Evolutionary conservation across 2,329 filamentous ascomycete genomes (phyloP), one percentile per base, ranked within the genome.

Genomic region (Pestalotiopsis sp.): DNA sequence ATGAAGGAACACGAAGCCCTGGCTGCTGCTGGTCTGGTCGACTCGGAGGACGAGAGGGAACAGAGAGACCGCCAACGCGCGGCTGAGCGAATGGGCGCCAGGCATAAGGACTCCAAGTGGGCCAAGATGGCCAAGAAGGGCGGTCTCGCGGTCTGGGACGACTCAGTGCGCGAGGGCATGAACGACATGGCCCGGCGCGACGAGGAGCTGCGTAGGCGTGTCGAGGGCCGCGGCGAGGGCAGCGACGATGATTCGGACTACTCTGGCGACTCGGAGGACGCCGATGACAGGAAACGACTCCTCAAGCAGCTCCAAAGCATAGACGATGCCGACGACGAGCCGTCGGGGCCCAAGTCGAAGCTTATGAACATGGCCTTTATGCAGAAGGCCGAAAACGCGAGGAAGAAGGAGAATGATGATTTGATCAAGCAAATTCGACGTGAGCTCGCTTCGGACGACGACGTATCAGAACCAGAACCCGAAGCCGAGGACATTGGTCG

Each of bases 281-380:
- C 82, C 66, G 82, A 82, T 27, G 83, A 85, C 65, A 84, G 84
- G 66, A 77, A 80, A 69, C 81, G 83, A 45, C 77, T 89, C 13
- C 78, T 91, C 57, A 81, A 81, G 52, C 78, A 87, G 71, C 81
- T 86, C 63, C 83, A 82, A 70, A 82, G 82, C 17, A 80, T 82
- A 20, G 80, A 84, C 11, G 82, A 83, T 41, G 6, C 7, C 31
- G 81, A 85, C 14, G 86, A 87, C 25, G 82, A 82, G n/a, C 83
- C 78, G 20, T 62, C 59, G 4, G 59, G 59, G 4, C 87, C 88
- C 0, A 85, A 87, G 73, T 91, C 91, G 14, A 91, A 89, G 74
- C 83, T 99, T 6, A 90, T 93, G 80, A 87, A 88, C 65, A 94
- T 99, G 91, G 93, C 93, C 70, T 99, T 99, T 78, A 98, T 99